Percentiles rank a stretch among this genome's conserved stretches.
Conservation (phyloP, 176 grass and related monocot species). For the Hsuehochloa calcarea region DNA sequence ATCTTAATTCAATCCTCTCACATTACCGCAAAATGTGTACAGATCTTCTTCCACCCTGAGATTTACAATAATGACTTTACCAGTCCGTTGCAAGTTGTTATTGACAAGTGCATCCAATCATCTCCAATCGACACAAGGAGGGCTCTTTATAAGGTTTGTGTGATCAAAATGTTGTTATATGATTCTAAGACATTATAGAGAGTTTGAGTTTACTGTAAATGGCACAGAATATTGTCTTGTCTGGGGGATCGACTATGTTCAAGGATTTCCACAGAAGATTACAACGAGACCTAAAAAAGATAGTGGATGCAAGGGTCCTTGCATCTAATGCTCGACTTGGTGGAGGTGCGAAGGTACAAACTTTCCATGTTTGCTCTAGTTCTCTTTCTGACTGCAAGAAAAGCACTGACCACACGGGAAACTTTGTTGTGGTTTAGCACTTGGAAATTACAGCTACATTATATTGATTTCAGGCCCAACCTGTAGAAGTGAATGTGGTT, state of each 20-base stretch:
- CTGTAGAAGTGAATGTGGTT: constrained; percentile 92
- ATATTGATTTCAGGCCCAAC: constrained; percentile 62
- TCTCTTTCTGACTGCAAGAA: neutral
- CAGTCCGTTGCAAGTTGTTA: constrained; percentile 69
- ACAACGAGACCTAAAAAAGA: constrained; percentile 93
- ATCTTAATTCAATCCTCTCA: constrained; percentile 11
- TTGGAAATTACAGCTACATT: neutral
- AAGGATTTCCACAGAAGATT: constrained; percentile 99
- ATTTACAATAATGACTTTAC: constrained; percentile 82
- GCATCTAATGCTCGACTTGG: constrained; percentile 55
- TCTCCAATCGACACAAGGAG: constrained; percentile 96
- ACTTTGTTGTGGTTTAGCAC: neutral
- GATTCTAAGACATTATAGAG: neutral
- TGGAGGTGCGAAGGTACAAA: constrained; percentile 66
- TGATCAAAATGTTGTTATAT: constrained; percentile 22
- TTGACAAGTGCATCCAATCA: constrained; percentile 98
- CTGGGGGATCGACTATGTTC: constrained; percentile 97
- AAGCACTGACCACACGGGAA: neutral
- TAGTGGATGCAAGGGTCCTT: constrained; percentile 78
- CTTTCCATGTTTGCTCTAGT: constrained; percentile 23
- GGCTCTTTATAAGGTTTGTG: constrained; percentile 83
- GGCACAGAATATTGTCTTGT: constrained; percentile 93
- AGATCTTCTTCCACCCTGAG: constrained; percentile 99
- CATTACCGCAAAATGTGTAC: neutral
- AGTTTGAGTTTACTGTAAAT: constrained; percentile 17